These are phyloP conservation scores for Cryptomeria japonica DNA, from an alignment of 75 land plant genomes.

Conservation along the genomic window DNA sequence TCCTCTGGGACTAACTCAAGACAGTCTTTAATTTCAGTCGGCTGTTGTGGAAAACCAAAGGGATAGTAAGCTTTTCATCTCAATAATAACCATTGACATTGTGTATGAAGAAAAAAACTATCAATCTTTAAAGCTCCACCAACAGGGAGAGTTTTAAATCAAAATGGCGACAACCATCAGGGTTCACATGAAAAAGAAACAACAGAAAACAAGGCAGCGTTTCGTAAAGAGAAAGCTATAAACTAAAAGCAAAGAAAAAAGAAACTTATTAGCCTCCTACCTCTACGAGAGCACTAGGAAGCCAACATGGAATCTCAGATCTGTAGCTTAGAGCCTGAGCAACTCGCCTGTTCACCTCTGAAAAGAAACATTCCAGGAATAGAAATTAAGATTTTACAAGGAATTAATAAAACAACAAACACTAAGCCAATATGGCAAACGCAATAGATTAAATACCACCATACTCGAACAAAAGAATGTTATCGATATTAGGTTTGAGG, in stretches of 20 bases:
- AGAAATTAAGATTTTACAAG: too few relatives aligned
- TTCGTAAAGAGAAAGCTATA: background rate
- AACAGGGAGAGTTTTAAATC: background rate
- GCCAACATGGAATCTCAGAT: background rate
- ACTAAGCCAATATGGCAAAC: background rate
- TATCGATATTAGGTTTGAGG: too few relatives aligned
- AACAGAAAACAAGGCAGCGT: background rate
- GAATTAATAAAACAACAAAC: too few relatives aligned
- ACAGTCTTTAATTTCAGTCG: background rate
- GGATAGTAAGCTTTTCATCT: background rate
- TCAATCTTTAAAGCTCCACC: background rate
- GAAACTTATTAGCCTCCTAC: background rate
- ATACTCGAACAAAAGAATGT: background rate
- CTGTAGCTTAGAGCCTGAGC: slow-evolving; percentile 1
- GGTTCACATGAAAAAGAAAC: background rate
- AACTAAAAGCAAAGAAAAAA: background rate
- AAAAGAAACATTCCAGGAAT: too few relatives aligned
- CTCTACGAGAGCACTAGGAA: background rate
- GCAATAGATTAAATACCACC: background rate
- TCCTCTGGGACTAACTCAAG: background rate
- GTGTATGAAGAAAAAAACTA: too few relatives aligned
- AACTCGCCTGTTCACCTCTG: background rate
- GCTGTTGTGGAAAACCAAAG: background rate
- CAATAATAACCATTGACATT: background rate
- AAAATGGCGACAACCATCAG: background rate